Evolutionary conservation across 106 monocot genomes (phyloP).

Genomic region (Dioscorea zingiberensis): DNA sequence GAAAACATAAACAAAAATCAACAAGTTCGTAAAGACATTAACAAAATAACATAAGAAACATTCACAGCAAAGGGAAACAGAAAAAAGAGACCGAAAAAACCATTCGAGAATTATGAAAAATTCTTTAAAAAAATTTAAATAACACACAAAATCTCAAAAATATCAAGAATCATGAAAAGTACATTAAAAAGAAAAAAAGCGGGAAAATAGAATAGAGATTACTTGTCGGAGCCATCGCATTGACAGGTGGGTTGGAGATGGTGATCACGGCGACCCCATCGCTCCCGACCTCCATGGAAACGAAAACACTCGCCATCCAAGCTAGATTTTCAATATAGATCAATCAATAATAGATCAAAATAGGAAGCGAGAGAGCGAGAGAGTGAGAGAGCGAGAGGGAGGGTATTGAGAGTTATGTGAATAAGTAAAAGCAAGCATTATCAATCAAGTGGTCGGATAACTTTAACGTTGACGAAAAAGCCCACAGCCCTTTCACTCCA

Average conservation of each 20-base stretch:
- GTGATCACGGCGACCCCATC: slow-evolving; percentile 70
- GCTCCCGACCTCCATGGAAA: slow-evolving; percentile 52
- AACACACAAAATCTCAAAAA: slow-evolving; percentile 1
- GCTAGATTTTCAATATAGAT: background rate
- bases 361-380: background rate
- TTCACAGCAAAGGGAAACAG: background rate
- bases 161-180: background rate
- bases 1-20: too few species aligned
- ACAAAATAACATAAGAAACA: background rate
- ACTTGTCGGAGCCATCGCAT: slow-evolving; percentile 50
- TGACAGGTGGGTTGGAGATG: slow-evolving; percentile 66
- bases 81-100: background rate
- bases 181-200: background rate
- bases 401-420: too few species aligned
- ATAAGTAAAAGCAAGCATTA: too few species aligned
- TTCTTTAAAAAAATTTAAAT: background rate
- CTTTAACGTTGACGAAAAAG: too few species aligned
- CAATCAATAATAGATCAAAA: background rate
- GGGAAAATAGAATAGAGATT: background rate
- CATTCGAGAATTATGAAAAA: background rate
- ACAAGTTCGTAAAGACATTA: background rate
- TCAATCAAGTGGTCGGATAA: too few species aligned
- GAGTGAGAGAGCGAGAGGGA: background rate
- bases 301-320: slow-evolving; percentile 37
- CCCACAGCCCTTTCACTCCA: too few species aligned